A percentile compares a stretch with the other conserved stretches of the same genome.
phyloP scores from a whole-genome alignment of 164 flowering plant species.

The Tetrastigma voinierianum region DNA sequence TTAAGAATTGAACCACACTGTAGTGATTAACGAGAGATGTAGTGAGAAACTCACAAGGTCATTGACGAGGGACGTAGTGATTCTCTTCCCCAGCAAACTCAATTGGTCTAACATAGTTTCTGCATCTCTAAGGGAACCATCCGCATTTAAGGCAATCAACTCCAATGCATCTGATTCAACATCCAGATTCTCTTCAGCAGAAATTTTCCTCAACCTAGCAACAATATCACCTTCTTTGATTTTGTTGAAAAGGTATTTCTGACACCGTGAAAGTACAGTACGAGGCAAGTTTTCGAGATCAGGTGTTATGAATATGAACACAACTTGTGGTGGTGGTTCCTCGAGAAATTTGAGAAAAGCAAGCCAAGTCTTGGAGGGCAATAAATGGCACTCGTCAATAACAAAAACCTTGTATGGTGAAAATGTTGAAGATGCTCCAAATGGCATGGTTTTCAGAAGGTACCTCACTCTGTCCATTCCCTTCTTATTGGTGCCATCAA shows the following conservation, averaged over 20 bases:
- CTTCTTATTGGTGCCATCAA: conserved; percentile 71
- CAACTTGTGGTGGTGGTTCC: conserved; percentile 65
- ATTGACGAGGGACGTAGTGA: conserved; percentile 85
- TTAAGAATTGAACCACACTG: too few relatives aligned
- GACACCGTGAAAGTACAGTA: conserved; percentile 76
- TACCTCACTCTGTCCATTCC: conserved; percentile 51
- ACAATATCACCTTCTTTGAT: conserved; percentile 76
- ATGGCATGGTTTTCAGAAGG: conserved; percentile 44
- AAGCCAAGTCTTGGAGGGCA: conserved; percentile 81
- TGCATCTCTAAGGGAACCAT: conserved; percentile 95
- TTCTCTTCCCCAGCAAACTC: conserved; percentile 84
- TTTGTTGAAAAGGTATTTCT: conserved; percentile 82
- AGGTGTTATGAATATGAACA: conserved; percentile 77
- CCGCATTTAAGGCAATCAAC: conserved; percentile 87
- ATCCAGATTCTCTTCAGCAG: conserved; percentile 68
- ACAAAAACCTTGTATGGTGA: conserved; percentile 63
- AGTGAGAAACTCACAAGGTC: conserved; percentile 77
- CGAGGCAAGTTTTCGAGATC: conserved; percentile 87
- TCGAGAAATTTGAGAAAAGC: conserved; percentile 78
- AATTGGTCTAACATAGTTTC: conserved; percentile 97
- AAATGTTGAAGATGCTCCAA: conserved; percentile 28
- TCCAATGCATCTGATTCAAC: conserved; percentile 83
- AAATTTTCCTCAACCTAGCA: conserved; percentile 60
- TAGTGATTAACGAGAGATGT: conserved; percentile 7
- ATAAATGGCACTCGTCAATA: conserved; percentile 89